Evolutionary conservation across 2,329 filamentous ascomycete genomes (phyloP).

Genomic region (Chaetomium strumarium): DNA sequence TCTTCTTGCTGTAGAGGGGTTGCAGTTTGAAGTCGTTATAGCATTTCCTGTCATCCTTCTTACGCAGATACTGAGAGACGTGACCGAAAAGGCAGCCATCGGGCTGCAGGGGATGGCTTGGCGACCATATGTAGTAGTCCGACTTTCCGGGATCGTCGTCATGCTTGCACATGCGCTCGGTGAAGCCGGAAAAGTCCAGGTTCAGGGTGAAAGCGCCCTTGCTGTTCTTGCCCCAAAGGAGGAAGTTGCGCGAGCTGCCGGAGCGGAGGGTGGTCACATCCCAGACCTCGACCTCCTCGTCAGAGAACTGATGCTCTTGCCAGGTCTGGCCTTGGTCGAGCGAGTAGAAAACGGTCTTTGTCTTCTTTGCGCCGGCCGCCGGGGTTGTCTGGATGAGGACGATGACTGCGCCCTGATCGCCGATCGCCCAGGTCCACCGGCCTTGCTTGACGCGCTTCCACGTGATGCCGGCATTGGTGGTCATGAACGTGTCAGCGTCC

Average conservation of each 20-base stretch:
- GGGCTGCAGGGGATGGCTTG: conserved; percentile 71
- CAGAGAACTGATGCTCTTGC: conserved; percentile 67
- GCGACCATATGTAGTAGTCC: conserved; percentile 85
- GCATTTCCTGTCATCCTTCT: conserved; percentile 71
- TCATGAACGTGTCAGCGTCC: conserved; percentile 85
- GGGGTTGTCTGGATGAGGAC: conserved; percentile 74
- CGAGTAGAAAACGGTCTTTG: conserved; percentile 49
- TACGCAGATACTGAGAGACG: conserved; percentile 81
- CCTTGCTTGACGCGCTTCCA: conserved; percentile 87
- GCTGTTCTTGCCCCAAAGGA: conserved; percentile 72
- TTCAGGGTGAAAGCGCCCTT: conserved; percentile 67
- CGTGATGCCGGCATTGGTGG: conserved; percentile 78
- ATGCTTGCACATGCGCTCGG: conserved; percentile 65
- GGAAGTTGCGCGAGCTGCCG: conserved; percentile 83
- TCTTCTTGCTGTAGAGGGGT: conserved; percentile 64
- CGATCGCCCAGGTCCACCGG: conserved; percentile 87
- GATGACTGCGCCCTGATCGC: conserved; percentile 89
- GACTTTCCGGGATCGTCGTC: conserved; percentile 48
- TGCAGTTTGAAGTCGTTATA: conserved; percentile 72
- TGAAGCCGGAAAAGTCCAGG: conserved; percentile 79
- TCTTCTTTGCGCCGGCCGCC: conserved; percentile 36
- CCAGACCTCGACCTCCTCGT: conserved; percentile 63
- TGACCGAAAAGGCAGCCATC: conserved; percentile 91
- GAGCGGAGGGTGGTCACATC: conserved; percentile 86
- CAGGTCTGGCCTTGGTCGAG: conserved; percentile 73